Base-by-base conservation (phyloP, 2,329 filamentous ascomycete species). In the Fusarium newnesense region DNA sequence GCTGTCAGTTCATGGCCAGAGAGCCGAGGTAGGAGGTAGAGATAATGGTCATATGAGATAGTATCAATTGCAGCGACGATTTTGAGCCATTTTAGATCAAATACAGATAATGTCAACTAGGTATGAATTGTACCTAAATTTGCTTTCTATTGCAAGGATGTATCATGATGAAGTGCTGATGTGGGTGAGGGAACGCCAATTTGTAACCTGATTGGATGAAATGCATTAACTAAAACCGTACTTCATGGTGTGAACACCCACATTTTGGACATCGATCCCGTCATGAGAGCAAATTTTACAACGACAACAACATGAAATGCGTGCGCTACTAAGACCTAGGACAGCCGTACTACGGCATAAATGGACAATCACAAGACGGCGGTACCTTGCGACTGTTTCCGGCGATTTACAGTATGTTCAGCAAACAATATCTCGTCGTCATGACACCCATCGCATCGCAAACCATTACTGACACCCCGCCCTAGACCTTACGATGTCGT, bases 1-100 rank as follows among this genome's bases (percentile, higher is more conserved):
- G 93, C 93, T 24, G 95, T 97, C 4, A 89, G 89, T 52, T 91
- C 90, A 28, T 98, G 96, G 96, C 94, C 95, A 7, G 94, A 96
- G 75, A 85, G 87, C 26, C 69, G 76, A 12, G 70, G 64, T 6
- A 76, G 79, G 64, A 71, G 78, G 53, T 81, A 62, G 37, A 56
- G n/a, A 32, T 32, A 1, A n/a, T 30, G 21, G n/a, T 7, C 21
- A 43, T 19, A 32, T n/a, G n/a, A 30, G 21, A 37, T 47, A 46
- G 15, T 60, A 66, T 64, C 30, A 49, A 64, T 42, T 47, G 49
- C 42, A 69, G 63, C 71, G 63, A 69, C 49, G 5, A 18, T 49
- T 67, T 39, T n/a, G 42, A 49, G 39, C 39, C 30, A 40, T 40
- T 47, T 34, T 56, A 56, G 13, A 50, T 36, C n/a, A 58, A 59